Conservation (phyloP, 768 basidiomycete species). For the Collybiopsis luxurians region DNA sequence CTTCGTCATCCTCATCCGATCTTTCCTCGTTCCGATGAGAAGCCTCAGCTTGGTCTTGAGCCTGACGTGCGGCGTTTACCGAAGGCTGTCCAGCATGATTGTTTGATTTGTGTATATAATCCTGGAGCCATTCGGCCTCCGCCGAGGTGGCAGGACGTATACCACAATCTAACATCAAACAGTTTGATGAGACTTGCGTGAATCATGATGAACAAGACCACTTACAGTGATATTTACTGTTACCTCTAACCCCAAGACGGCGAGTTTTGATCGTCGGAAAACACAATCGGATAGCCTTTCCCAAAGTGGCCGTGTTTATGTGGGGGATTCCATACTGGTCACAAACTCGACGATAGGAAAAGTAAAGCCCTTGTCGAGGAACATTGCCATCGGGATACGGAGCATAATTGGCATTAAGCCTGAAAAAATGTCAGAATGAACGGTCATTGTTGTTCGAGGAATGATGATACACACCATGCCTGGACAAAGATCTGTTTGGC, state of each 20-base stretch:
- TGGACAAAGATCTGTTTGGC: slow-evolving; percentile 93
- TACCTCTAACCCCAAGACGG: slow-evolving; percentile 87
- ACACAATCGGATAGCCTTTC: slow-evolving; percentile 90
- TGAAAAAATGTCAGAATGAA: slow-evolving; percentile 28
- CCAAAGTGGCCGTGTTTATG: slow-evolving; percentile 93
- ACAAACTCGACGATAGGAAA: slow-evolving; percentile 87
- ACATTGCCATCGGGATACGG: slow-evolving; percentile 93
- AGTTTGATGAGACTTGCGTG: slow-evolving; percentile 21
- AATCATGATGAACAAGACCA: slow-evolving; percentile 29
- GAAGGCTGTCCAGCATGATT: slow-evolving; percentile 78
- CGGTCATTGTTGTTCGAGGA: not conserved
- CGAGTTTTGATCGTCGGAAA: slow-evolving; percentile 96
- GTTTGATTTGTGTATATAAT: slow-evolving; percentile 89
- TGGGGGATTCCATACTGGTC: slow-evolving; percentile 92
- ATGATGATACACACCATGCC: slow-evolving; percentile 63
- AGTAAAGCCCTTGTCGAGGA: slow-evolving; percentile 90
- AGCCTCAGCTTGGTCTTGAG: slow-evolving; percentile 67
- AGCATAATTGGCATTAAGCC: slow-evolving; percentile 87
- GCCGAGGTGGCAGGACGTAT: slow-evolving; percentile 89
- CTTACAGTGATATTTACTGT: slow-evolving; percentile 95
- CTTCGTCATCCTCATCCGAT: slow-evolving; percentile 84
- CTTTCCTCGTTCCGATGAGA: slow-evolving; percentile 62
- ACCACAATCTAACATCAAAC: slow-evolving; percentile 67
- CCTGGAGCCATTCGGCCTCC: slow-evolving; percentile 90
- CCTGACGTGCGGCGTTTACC: slow-evolving; percentile 69